Evolutionary conservation across 495 filamentous ascomycete genomes (phyloP), one percentile per base, ranked within the genome.

Genomic region (Pyrenula aspistea): DNA sequence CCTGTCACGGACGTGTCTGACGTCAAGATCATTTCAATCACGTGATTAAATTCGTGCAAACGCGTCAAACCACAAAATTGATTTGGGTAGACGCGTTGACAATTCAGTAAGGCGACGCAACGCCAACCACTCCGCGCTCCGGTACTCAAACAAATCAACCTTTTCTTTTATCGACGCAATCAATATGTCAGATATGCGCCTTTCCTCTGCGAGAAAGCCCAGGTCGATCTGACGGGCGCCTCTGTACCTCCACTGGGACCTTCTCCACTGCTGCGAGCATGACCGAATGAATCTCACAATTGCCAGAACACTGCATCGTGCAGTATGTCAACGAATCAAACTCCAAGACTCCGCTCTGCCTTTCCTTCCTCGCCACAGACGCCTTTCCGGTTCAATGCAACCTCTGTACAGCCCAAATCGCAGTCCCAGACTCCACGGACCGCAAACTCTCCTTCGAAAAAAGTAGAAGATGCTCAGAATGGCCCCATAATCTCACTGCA

Each of bases 401-500:
- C 31, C 4, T 42, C 31, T 42, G 8, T 15, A 8, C 31, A 15
- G 4, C 31, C 22, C 50, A 20, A 4, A 52, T 20, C 8, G 10
- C 10, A 8, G 50, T 20, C 50, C 50, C n/a, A 8, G 20, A 52
- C n/a, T 52, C 50, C 50, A 10, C 50, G 10, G 50, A 10, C 67
- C 66, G 20, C 50, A 62, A 54, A 49, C 63, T 56, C 65, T 60
- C 48, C 10, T 8, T 52, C 50, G 22, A 8, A 52, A 52, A 52
- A 20, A 19, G 19, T 19, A 10, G 50, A 19, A 8, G 50, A 8
- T 52, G 42, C 60, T 4, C 60, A 59, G n/a, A 61, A 60, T 48
- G 59, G 67, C 59, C 90, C 91, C n/a, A 65, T 89, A 42, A 86
- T 96, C 59, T 86, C 89, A 8, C 71, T 84, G 53, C 72, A 75